Evolutionary conservation across 2,329 filamentous ascomycete species (phyloP).

Genomic region (Seiridium cupressi): DNA sequence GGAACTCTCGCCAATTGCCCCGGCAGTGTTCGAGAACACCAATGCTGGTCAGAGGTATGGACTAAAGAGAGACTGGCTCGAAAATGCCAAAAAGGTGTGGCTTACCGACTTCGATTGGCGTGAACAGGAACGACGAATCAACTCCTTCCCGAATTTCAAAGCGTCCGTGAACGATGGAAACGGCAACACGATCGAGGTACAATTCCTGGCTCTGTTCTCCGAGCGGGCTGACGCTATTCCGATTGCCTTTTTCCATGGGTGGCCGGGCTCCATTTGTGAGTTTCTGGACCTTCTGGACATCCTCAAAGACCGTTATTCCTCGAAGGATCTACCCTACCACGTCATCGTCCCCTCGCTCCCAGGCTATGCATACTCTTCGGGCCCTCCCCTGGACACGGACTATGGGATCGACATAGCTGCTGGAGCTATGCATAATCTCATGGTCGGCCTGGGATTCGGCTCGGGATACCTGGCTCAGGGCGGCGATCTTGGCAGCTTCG

Average conservation of each 20-base stretch:
- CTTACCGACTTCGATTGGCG: conserved; percentile 38
- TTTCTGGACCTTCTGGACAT: conserved; percentile 50
- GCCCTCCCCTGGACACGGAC: conserved; percentile 43
- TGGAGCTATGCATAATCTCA: conserved; percentile 46
- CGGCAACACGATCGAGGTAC: conserved; percentile 35
- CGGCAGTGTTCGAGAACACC: conserved; percentile 3
- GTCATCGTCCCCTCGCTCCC: conserved; percentile 54
- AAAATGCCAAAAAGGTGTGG: conserved; percentile 4
- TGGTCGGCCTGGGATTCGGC: conserved; percentile 50
- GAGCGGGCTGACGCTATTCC: conserved; percentile 46
- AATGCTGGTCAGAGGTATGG: conserved; percentile 7
- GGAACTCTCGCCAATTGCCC: conserved; percentile 7
- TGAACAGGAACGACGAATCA: conserved; percentile 33
- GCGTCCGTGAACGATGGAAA: conserved; percentile 25
- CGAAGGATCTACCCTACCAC: conserved; percentile 52
- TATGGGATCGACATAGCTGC: conserved; percentile 38
- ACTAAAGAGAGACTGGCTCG: conserved; percentile 7
- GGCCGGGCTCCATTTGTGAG: conserved; percentile 53
- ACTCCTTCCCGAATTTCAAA: conserved; percentile 48
- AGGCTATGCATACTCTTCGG: conserved; percentile 50
- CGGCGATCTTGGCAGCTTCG: conserved; percentile 51
- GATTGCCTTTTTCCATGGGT: conserved; percentile 52
- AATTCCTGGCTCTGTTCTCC: conserved; percentile 56
- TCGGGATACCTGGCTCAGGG: conserved; percentile 54
- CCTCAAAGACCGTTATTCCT: conserved; percentile 44